Percentiles rank a stretch among this genome's conserved stretches.
These are phyloP conservation scores for Colletotrichum scovillei DNA, from an alignment of 2,329 filamentous ascomycete genomes.

Conservation along the genomic window DNA sequence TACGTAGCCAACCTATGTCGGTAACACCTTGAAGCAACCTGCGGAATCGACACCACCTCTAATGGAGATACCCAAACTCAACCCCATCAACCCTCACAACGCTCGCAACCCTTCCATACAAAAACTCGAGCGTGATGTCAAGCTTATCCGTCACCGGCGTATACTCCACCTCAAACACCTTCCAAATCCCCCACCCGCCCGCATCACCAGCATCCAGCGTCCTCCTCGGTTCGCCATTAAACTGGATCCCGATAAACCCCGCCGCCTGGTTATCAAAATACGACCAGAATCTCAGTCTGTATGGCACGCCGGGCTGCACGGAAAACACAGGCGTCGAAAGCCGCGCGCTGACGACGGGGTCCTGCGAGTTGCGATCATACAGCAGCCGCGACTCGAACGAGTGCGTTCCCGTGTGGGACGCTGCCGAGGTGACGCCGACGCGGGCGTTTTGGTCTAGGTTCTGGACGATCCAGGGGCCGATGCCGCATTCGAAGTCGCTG, in stretches of 20 bases:
- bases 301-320: conserved; percentile 7
- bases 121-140: conserved; percentile 2
- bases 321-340: neutral
- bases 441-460: conserved; percentile 30
- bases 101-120: conserved; percentile 6
- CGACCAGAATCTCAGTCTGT: neutral
- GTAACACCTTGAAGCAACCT: neutral
- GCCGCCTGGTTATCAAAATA: conserved; percentile 20
- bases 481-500: conserved; percentile 25
- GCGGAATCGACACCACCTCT: neutral
- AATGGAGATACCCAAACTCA: neutral
- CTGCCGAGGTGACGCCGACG: neutral
- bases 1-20: neutral
- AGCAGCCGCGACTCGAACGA: conserved; percentile 9
- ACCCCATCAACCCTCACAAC: conserved; percentile 1
- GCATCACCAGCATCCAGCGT: conserved; percentile 11
- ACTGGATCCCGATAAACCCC: conserved; percentile 5
- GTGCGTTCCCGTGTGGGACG: neutral
- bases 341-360: neutral
- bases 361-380: neutral
- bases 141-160: neutral
- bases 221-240: conserved; percentile 2
- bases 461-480: conserved; percentile 36
- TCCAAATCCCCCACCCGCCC: conserved; percentile 21
- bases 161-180: conserved; percentile 10